A percentile compares a stretch with the other conserved stretches of the same genome.
phyloP scores from a whole-genome alignment of 2,329 filamentous ascomycete species.

The Penicillium sp. region DNA sequence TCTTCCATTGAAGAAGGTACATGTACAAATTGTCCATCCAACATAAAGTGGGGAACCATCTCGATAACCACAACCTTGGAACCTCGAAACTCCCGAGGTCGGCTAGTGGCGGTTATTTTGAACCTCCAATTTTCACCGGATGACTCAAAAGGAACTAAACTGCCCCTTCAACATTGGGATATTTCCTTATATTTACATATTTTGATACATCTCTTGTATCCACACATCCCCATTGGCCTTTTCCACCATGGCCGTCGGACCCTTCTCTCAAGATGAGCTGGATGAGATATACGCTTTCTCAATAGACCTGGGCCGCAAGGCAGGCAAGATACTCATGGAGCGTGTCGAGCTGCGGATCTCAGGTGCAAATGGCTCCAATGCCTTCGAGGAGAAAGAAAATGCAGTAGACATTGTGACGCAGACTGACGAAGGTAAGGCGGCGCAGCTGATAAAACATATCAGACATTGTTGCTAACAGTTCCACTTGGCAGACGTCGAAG shows the following conservation, averaged over 20 bases:
- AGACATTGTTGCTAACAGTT: not conserved
- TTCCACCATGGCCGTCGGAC: conserved; percentile 21
- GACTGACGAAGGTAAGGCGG: conserved; percentile 64
- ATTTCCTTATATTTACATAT: not conserved
- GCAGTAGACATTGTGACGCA: conserved; percentile 76
- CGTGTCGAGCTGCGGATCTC: conserved; percentile 58
- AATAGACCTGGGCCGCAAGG: conserved; percentile 67
- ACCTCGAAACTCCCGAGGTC: not conserved
- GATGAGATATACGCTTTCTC: conserved; percentile 69
- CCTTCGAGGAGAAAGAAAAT: conserved; percentile 67
- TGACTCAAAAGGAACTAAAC: not conserved
- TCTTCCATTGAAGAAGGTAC: too few relatives aligned
- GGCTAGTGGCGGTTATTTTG: conserved; percentile 2
- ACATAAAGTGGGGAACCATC: not conserved
- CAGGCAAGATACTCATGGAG: conserved; percentile 65
- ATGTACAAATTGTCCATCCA: too few relatives aligned
- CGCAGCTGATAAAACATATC: not conserved
- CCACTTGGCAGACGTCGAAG: conserved; percentile 63
- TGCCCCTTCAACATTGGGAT: not conserved
- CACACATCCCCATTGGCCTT: not conserved
- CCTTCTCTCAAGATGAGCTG: conserved; percentile 50
- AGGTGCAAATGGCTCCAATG: conserved; percentile 34
- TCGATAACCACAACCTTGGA: not conserved
- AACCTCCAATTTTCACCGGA: conserved; percentile 3
- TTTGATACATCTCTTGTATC: not conserved